phyloP scores from a whole-genome alignment of 306 rosid genomes.

The Morella rubra region DNA sequence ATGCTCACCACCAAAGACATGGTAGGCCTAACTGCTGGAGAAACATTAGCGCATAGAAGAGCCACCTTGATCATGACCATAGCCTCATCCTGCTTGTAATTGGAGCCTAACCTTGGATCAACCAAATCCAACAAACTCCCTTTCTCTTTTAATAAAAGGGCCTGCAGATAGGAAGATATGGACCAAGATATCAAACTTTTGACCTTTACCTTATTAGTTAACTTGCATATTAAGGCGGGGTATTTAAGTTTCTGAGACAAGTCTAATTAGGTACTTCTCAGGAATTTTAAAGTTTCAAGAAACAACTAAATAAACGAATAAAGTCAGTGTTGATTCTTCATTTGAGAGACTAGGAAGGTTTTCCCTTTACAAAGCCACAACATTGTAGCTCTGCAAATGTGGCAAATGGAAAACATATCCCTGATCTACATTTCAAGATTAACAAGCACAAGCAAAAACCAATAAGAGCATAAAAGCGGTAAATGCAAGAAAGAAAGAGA shows the following conservation, averaged over 20 bases:
- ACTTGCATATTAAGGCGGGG: too few species aligned
- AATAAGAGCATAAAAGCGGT: background rate
- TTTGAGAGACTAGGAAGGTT: too few species aligned
- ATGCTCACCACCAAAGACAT: slow-evolving; percentile 52
- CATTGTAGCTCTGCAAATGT: background rate
- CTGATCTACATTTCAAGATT: background rate
- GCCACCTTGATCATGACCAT: slow-evolving; percentile 35
- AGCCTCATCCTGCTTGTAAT: slow-evolving; percentile 28
- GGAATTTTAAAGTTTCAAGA: background rate
- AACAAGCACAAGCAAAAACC: background rate
- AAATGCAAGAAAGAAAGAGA: background rate
- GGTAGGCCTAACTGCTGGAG: slow-evolving; percentile 34
- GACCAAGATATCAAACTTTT: background rate
- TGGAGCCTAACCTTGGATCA: slow-evolving; percentile 40
- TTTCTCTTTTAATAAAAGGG: slow-evolving; percentile 22
- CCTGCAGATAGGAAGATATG: slow-evolving; percentile 23
- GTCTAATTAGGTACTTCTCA: background rate
- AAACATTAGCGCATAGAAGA: slow-evolving; percentile 36
- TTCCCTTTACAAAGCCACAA: background rate
- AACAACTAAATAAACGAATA: too few species aligned
- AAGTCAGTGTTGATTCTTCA: too few species aligned
- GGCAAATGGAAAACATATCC: slow-evolving; percentile 12
- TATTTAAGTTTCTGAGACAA: too few species aligned
- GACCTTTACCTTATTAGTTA: background rate
- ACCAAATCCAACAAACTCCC: slow-evolving; percentile 37